These are phyloP conservation scores for Linderina pennispora DNA, from an alignment of 192 early-diverging fungal genomes.

Conservation along the genomic window DNA sequence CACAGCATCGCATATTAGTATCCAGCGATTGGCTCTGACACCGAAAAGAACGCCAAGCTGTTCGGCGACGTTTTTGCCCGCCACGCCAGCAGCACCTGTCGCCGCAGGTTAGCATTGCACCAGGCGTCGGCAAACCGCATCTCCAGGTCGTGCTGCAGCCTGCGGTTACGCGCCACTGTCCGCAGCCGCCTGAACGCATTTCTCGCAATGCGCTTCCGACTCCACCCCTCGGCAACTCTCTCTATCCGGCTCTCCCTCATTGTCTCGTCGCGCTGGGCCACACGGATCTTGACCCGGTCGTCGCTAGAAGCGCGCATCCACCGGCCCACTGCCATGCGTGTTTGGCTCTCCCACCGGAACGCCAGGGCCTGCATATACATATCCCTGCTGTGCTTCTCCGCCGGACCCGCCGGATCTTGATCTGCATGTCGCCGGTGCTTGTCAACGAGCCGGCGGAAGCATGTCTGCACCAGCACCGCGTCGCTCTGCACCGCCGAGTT, in stretches of 20 bases:
- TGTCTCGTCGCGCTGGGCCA: slow-evolving; percentile 11
- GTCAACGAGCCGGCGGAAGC: slow-evolving; percentile 19
- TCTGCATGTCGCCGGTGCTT: not conserved
- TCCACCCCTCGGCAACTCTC: slow-evolving; percentile 10
- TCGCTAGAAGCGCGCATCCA: slow-evolving; percentile 25
- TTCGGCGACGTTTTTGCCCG: slow-evolving; percentile 16
- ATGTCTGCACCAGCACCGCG: slow-evolving; percentile 13
- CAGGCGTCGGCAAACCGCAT: slow-evolving; percentile 27
- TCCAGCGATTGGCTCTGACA: not conserved
- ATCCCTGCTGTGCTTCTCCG: not conserved
- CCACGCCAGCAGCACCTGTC: slow-evolving; percentile 15
- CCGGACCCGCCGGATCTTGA: too few species aligned
- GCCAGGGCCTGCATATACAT: slow-evolving; percentile 13
- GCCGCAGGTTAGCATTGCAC: slow-evolving; percentile 21
- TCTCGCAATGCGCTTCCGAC: not conserved
- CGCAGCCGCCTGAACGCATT: slow-evolving; percentile 2
- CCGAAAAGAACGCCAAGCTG: slow-evolving; percentile 33
- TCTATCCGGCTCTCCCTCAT: slow-evolving; percentile 1
- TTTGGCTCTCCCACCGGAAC: slow-evolving; percentile 36
- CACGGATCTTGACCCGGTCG: slow-evolving; percentile 4
- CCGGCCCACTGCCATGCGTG: slow-evolving; percentile 7
- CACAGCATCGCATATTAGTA: not conserved
- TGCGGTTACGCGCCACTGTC: not conserved
- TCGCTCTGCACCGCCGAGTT: slow-evolving; percentile 12
- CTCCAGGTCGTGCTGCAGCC: slow-evolving; percentile 9